Percentiles rank a stretch among this genome's conserved stretches.
Evolutionary conservation across 345 rosid genomes (phyloP).

Genomic region (Euphorbia peplus): DNA sequence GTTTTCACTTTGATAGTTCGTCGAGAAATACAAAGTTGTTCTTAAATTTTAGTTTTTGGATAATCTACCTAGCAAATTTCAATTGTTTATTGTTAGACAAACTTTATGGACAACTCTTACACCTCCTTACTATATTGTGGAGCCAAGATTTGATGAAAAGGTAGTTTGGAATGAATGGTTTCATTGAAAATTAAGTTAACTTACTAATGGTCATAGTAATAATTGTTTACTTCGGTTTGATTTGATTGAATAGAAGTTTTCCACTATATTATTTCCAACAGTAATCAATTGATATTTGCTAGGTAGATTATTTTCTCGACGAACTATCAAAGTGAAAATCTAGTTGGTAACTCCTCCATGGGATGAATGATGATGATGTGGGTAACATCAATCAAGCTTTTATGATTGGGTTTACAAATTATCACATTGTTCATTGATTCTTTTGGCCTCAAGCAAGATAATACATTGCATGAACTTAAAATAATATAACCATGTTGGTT

Average conservation of each 20-base stretch:
- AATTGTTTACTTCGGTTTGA: not conserved
- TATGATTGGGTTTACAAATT: constrained; percentile 7
- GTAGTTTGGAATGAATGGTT: not conserved
- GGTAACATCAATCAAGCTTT: not conserved
- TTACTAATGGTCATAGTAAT: not conserved
- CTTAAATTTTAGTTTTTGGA: not conserved
- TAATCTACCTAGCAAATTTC: not conserved
- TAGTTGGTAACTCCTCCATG: not conserved
- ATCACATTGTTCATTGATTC: not conserved
- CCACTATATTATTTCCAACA: not conserved
- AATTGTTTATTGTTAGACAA: not conserved
- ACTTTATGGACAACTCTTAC: not conserved
- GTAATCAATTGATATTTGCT: not conserved
- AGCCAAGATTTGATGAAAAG: not conserved
- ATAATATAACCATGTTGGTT: not conserved
- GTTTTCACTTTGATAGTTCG: not conserved
- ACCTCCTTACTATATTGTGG: not conserved
- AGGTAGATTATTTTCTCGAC: not conserved
- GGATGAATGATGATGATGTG: not conserved
- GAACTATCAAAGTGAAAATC: not conserved
- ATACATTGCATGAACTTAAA: not conserved
- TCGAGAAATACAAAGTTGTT: constrained; percentile 1
- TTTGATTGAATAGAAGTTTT: not conserved
- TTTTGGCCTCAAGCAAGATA: not conserved
- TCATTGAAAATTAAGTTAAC: constrained; percentile 7